Evolutionary conservation across 139 green algal species (phyloP).

Genomic region (Nannochloris sp.): DNA sequence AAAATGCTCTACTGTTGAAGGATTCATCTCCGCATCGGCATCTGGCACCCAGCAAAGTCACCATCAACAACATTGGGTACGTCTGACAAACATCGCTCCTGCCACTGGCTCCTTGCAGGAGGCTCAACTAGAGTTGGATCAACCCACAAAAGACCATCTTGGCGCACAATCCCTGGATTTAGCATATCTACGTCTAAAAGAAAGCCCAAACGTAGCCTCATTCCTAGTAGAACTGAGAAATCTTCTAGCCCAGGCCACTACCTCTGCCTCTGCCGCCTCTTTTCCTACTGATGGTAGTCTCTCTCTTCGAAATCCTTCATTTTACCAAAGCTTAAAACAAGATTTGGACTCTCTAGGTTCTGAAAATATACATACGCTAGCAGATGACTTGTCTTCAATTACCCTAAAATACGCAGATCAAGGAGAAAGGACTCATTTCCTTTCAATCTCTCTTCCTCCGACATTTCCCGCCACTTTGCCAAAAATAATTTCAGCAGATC

Average conservation of each 20-base stretch:
- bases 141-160: background rate
- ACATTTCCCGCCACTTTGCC: slow-evolving; percentile 5
- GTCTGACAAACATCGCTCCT: background rate
- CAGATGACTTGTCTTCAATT: slow-evolving; percentile 15
- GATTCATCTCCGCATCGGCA: background rate
- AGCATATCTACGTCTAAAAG: slow-evolving; percentile 5
- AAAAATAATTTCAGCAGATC: slow-evolving; percentile 5
- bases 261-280: background rate
- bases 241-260: slow-evolving; percentile 1
- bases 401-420: background rate
- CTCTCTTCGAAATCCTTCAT: background rate
- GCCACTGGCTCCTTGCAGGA: background rate
- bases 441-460: slow-evolving; percentile 9
- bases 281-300: too few species aligned
- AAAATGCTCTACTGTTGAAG: background rate
- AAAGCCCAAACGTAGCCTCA: slow-evolving; percentile 3
- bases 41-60: background rate
- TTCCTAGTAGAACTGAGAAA: slow-evolving; percentile 23
- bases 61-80: slow-evolving; percentile 12
- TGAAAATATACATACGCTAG: background rate
- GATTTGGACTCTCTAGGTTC: slow-evolving; percentile 13
- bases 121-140: slow-evolving; percentile 6
- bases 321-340: background rate
- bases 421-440: slow-evolving; percentile 6
- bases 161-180: background rate